These are phyloP conservation scores for Boletellus emodensis DNA, from an alignment of 768 basidiomycete genomes.

Conservation along the genomic window DNA sequence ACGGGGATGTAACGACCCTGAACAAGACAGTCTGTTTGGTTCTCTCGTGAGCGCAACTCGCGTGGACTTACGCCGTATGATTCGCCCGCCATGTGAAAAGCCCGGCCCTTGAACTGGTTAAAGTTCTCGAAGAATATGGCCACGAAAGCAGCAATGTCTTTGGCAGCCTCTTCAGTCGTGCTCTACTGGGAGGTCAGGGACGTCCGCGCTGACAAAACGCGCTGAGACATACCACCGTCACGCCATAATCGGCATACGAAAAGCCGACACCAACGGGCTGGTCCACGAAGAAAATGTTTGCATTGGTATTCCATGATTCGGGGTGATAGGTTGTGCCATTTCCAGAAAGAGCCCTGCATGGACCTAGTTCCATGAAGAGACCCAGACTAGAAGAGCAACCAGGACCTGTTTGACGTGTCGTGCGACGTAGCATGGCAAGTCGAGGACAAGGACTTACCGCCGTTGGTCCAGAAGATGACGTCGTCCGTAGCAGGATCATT, in stretches of 20 bases:
- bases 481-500: conserved; percentile 53
- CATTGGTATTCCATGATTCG: conserved; percentile 65
- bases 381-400: conserved; percentile 59
- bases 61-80: conserved; percentile 43
- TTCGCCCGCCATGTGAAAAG: conserved; percentile 59
- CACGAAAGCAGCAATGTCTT: conserved; percentile 68
- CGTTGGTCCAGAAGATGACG: conserved; percentile 57
- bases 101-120: conserved; percentile 60
- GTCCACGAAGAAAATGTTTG: conserved; percentile 47
- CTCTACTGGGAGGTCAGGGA: conserved; percentile 33
- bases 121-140: conserved; percentile 75
- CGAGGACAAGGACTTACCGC: conserved; percentile 41
- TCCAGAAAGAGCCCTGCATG: conserved; percentile 56
- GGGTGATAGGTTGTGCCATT: conserved; percentile 52
- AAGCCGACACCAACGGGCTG: conserved; percentile 46
- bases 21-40: background rate
- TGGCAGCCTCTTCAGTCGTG: conserved; percentile 63
- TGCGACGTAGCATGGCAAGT: background rate
- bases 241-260: conserved; percentile 42
- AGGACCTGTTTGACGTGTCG: conserved; percentile 30
- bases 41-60: background rate
- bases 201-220: background rate
- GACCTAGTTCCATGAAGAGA: conserved; percentile 72
- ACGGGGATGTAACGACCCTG: conserved; percentile 53
- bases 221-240: conserved; percentile 33